Conservation (phyloP, 2,329 filamentous ascomycete genomes). For the Penicillium brasilianum region DNA sequence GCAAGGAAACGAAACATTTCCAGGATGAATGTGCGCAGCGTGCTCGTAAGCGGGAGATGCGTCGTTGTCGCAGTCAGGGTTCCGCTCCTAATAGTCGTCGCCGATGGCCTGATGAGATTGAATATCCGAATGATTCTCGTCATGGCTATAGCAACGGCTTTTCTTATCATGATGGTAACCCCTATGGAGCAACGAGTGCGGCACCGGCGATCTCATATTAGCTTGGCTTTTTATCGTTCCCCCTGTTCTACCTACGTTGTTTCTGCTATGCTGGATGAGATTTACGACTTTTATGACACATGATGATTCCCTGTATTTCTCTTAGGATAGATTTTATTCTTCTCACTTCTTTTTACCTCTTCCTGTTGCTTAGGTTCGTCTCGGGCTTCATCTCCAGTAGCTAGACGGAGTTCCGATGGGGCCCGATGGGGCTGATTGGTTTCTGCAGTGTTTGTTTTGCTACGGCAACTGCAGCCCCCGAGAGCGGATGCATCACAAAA, state of each 20-base stretch:
- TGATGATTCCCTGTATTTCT: neutral
- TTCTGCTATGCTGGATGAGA: neutral
- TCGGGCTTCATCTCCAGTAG: neutral
- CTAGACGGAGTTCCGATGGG: constrained; percentile 1
- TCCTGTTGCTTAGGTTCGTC: neutral
- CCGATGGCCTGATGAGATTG: constrained; percentile 41
- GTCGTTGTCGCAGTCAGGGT: constrained; percentile 33
- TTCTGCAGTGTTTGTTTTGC: constrained; percentile 1
- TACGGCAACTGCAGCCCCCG: neutral
- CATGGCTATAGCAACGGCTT: constrained; percentile 1
- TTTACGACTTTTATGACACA: neutral
- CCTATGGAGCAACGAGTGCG: constrained; percentile 19
- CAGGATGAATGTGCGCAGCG: constrained; percentile 52
- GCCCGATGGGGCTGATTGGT: neutral
- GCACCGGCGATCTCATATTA: constrained; percentile 28
- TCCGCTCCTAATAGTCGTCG: constrained; percentile 9
- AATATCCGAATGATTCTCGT: constrained; percentile 21
- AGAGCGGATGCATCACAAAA: neutral
- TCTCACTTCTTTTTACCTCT: neutral
- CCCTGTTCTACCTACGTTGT: neutral
- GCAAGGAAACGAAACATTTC: constrained; percentile 61
- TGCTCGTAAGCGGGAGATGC: constrained; percentile 55
- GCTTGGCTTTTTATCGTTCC: neutral
- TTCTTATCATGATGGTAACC: constrained; percentile 25
- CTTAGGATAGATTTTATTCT: neutral